Evolutionary conservation across 1,284 basidiomycete species (phyloP).

Genomic region (Hypsizygus ulmarius): DNA sequence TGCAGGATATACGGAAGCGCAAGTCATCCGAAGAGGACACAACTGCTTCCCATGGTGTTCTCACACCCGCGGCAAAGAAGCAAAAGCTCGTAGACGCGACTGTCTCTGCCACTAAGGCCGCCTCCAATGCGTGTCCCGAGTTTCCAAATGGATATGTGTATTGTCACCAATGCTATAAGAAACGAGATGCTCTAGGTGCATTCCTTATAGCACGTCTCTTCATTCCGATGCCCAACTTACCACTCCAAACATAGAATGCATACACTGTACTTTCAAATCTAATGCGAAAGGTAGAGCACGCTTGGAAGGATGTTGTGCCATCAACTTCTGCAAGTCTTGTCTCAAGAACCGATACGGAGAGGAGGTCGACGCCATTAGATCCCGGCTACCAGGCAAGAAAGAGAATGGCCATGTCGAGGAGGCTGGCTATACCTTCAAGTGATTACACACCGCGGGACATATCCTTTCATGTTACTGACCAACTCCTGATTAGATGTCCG

Average conservation of each 20-base stretch:
- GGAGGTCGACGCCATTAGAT: slow-evolving; percentile 47
- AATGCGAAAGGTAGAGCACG: slow-evolving; percentile 23
- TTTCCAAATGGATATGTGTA: slow-evolving; percentile 40
- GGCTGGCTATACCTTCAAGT: slow-evolving; percentile 55
- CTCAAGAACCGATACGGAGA: slow-evolving; percentile 64
- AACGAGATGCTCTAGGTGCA: slow-evolving; percentile 50
- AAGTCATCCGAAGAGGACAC: slow-evolving; percentile 33
- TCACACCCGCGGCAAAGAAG: slow-evolving; percentile 11
- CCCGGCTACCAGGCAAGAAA: slow-evolving; percentile 21
- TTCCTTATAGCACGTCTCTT: slow-evolving; percentile 14
- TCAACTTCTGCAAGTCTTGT: slow-evolving; percentile 63
- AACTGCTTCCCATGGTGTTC: not conserved
- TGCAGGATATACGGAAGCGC: slow-evolving; percentile 36
- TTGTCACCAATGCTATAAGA: slow-evolving; percentile 71
- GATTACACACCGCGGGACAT: slow-evolving; percentile 16
- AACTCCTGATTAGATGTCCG: slow-evolving; percentile 51
- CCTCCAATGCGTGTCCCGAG: slow-evolving; percentile 19
- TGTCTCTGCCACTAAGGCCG: not conserved
- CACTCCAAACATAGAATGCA: slow-evolving; percentile 30
- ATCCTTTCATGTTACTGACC: not conserved
- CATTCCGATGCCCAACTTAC: not conserved
- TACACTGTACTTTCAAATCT: slow-evolving; percentile 48
- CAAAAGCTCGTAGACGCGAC: slow-evolving; percentile 9
- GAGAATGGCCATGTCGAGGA: slow-evolving; percentile 34
- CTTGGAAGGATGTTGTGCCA: slow-evolving; percentile 44